These are phyloP conservation scores for Physocladia obscura DNA, from an alignment of 192 early-diverging fungal species.

Conservation along the genomic window DNA sequence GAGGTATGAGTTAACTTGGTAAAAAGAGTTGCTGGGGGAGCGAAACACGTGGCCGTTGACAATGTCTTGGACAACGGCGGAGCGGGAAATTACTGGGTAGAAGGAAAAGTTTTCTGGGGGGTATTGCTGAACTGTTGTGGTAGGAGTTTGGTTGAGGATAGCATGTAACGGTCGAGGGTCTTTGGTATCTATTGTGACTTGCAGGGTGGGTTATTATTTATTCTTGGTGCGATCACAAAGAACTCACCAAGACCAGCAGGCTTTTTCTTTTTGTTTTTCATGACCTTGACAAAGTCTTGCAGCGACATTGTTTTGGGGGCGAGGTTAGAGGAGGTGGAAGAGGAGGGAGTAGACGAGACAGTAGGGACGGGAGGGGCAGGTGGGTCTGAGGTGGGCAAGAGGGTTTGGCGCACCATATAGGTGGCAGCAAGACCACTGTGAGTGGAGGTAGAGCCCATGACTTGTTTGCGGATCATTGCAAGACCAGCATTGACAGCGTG, in stretches of 20 bases:
- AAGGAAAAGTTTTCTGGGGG: constrained; percentile 19
- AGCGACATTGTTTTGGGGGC: constrained; percentile 8
- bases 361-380: neutral
- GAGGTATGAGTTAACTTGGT: constrained; percentile 70
- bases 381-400: neutral
- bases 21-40: constrained; percentile 66
- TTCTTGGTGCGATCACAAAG: too few relatives aligned
- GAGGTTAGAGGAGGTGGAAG: neutral
- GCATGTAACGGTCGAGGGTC: neutral
- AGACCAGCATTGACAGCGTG: constrained; percentile 58
- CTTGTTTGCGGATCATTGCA: constrained; percentile 29
- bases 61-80: constrained; percentile 20
- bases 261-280: neutral
- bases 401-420: constrained; percentile 10
- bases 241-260: neutral
- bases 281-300: constrained; percentile 4
- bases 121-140: constrained; percentile 19
- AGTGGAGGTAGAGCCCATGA: neutral
- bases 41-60: constrained; percentile 52
- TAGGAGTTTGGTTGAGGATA: neutral
- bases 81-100: neutral
- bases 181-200: neutral
- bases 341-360: neutral
- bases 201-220: neutral
- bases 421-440: neutral